Conservation (phyloP, 1,284 basidiomycete genomes). For the Sphagnurus paluster region DNA sequence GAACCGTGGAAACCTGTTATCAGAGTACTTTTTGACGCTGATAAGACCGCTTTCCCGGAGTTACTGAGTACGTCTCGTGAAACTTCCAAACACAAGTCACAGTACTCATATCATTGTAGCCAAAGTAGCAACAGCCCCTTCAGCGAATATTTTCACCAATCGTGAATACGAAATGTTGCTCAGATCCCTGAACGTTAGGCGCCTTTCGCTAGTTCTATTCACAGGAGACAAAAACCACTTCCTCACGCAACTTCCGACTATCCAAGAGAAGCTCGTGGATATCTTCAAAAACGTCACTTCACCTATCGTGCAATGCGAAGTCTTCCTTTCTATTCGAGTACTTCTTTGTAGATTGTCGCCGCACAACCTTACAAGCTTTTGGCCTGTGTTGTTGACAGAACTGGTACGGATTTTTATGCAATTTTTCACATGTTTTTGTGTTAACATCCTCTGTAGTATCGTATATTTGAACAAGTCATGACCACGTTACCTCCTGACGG, state of each 20-base stretch:
- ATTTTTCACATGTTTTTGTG: neutral
- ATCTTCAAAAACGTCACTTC: slow-evolving; percentile 81
- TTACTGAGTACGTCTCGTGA: slow-evolving; percentile 60
- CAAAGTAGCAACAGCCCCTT: slow-evolving; percentile 83
- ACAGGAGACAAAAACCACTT: slow-evolving; percentile 90
- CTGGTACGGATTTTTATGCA: slow-evolving; percentile 47
- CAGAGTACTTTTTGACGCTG: slow-evolving; percentile 79
- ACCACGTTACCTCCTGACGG: slow-evolving; percentile 68
- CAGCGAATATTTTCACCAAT: slow-evolving; percentile 96
- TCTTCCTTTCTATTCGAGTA: slow-evolving; percentile 92
- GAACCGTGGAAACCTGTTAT: slow-evolving; percentile 79
- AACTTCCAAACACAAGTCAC: neutral
- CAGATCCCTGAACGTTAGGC: slow-evolving; percentile 86
- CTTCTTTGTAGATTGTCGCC: slow-evolving; percentile 89
- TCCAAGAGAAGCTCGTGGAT: slow-evolving; percentile 97
- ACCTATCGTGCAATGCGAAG: slow-evolving; percentile 89
- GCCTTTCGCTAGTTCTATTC: slow-evolving; percentile 85
- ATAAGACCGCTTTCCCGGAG: slow-evolving; percentile 87
- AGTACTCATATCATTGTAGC: slow-evolving; percentile 39
- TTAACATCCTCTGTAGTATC: slow-evolving; percentile 54
- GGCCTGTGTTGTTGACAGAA: slow-evolving; percentile 95
- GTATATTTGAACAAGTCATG: slow-evolving; percentile 72
- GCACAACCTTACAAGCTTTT: slow-evolving; percentile 92
- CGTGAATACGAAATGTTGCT: slow-evolving; percentile 91
- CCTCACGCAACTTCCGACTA: slow-evolving; percentile 84